Evolutionary conservation across 768 basidiomycete genomes (phyloP).

Genomic region (Calocybe cyanea): DNA sequence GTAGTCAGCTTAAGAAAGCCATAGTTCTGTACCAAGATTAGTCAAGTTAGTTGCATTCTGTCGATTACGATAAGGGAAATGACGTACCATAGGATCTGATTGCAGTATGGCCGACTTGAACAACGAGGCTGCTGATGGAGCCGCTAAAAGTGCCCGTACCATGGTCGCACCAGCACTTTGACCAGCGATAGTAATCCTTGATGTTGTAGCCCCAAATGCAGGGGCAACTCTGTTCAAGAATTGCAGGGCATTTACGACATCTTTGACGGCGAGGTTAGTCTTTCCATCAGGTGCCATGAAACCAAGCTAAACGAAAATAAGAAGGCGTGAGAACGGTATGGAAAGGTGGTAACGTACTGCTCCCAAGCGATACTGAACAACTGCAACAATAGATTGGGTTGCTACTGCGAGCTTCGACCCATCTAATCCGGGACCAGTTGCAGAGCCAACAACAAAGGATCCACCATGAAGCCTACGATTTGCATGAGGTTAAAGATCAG

Average conservation of each 20-base stretch:
- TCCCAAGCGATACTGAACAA: slow-evolving; percentile 77
- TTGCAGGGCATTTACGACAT: slow-evolving; percentile 63
- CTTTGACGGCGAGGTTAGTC: slow-evolving; percentile 70
- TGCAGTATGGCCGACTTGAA: slow-evolving; percentile 81
- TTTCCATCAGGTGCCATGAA: slow-evolving; percentile 68
- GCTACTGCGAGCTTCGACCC: slow-evolving; percentile 70
- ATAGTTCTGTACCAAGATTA: slow-evolving; percentile 46
- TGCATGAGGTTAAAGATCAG: too few relatives aligned
- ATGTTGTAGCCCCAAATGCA: slow-evolving; percentile 62
- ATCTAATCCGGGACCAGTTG: slow-evolving; percentile 69
- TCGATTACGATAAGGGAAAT: too few relatives aligned
- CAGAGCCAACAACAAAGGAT: slow-evolving; percentile 69
- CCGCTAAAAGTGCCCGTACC: slow-evolving; percentile 71
- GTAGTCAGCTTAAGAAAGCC: slow-evolving; percentile 59
- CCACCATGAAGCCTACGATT: slow-evolving; percentile 78
- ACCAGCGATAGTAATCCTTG: slow-evolving; percentile 72
- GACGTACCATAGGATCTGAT: slow-evolving; percentile 79
- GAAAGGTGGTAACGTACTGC: slow-evolving; percentile 43
- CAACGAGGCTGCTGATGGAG: slow-evolving; percentile 63
- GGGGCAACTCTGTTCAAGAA: slow-evolving; percentile 58
- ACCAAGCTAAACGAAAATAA: slow-evolving; percentile 53
- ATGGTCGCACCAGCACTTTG: slow-evolving; percentile 80
- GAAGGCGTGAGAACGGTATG: background rate
- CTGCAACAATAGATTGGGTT: slow-evolving; percentile 73
- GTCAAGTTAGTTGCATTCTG: too few relatives aligned